phyloP scores from a whole-genome alignment of 2,329 filamentous ascomycete genomes.

The Hymenoscyphus fraxineus region DNA sequence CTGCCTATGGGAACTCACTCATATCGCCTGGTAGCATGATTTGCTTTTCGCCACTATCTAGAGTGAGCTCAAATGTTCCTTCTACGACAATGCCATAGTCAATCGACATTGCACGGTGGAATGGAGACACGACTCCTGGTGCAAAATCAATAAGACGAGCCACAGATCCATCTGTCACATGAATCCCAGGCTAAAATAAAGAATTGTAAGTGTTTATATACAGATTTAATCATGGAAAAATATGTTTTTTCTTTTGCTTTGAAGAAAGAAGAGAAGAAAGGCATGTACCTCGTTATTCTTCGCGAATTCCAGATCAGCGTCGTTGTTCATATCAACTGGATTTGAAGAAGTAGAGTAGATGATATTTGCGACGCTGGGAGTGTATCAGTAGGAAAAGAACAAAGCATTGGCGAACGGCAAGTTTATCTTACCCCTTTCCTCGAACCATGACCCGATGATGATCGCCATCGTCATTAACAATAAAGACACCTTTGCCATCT shows the following conservation, averaged over 20 bases:
- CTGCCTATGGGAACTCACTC: neutral
- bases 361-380: conserved; percentile 18
- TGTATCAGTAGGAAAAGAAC: too few relatives aligned
- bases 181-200: neutral
- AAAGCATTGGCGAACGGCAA: too few relatives aligned
- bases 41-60: conserved; percentile 4
- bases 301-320: conserved; percentile 10
- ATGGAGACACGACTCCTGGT: conserved; percentile 20
- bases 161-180: conserved; percentile 8
- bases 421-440: conserved; percentile 3
- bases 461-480: conserved; percentile 18
- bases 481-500: conserved; percentile 21
- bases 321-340: conserved; percentile 23
- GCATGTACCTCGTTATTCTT: neutral
- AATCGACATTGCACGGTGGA: conserved; percentile 41
- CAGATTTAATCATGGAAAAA: too few relatives aligned
- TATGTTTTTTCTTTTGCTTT: neutral
- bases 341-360: conserved; percentile 17
- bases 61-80: conserved; percentile 1
- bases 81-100: conserved; percentile 39
- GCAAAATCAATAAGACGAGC: conserved; percentile 14
- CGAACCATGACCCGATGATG: conserved; percentile 19
- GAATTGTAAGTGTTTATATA: neutral
- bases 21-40: conserved; percentile 7
- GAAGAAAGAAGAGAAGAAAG: neutral